phyloP scores from a whole-genome alignment of 805 yeast genomes.

The Wickerhamomyces mucosus region DNA sequence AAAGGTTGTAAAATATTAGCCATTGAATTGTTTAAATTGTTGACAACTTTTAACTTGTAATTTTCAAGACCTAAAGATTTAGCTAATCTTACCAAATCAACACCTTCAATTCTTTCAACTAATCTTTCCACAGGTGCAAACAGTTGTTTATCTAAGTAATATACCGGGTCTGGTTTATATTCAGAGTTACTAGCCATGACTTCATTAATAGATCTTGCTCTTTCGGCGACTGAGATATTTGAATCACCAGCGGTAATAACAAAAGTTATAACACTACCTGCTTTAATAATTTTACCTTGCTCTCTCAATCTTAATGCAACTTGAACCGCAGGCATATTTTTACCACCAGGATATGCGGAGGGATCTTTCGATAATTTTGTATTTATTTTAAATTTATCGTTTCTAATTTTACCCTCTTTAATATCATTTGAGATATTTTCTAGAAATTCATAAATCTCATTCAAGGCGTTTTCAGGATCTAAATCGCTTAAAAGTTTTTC shows the following conservation, averaged over 20 bases:
- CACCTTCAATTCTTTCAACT: constrained; percentile 76
- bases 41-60: constrained; percentile 27
- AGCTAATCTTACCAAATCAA: constrained; percentile 73
- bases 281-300: constrained; percentile 80
- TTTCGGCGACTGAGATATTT: constrained; percentile 48
- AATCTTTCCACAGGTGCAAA: constrained; percentile 87
- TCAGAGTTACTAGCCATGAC: constrained; percentile 41
- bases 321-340: constrained; percentile 80
- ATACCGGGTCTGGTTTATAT: constrained; percentile 63
- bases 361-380: constrained; percentile 91
- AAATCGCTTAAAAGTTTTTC: constrained; percentile 59
- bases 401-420: constrained; percentile 49
- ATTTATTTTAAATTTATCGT: constrained; percentile 67
- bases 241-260: constrained; percentile 56
- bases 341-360: constrained; percentile 67
- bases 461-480: constrained; percentile 70
- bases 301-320: constrained; percentile 76
- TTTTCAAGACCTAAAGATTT: constrained; percentile 70
- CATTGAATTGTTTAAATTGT: constrained; percentile 9
- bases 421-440: constrained; percentile 50
- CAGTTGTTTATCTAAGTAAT: constrained; percentile 80
- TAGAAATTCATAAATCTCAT: constrained; percentile 62
- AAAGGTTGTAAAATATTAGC: constrained; percentile 52
- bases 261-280: constrained; percentile 85
- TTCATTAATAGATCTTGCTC: constrained; percentile 80